Conservation (phyloP, 768 basidiomycete species). For the Boletellus ananiceps region DNA sequence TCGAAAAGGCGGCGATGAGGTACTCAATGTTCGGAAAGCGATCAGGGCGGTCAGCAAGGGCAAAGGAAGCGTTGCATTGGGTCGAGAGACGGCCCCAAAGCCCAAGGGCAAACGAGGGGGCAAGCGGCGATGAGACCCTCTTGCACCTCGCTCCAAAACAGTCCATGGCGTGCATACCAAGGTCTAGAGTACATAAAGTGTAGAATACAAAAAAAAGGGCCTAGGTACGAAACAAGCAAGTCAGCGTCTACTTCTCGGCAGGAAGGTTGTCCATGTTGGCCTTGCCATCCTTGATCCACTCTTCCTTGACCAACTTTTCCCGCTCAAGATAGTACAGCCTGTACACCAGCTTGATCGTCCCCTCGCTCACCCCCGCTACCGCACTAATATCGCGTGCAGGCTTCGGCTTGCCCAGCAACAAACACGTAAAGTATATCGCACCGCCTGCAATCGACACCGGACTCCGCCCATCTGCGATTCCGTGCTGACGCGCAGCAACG, state of each 20-base stretch:
- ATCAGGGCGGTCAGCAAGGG: conserved; percentile 72
- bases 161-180: no score
- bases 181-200: conserved; percentile 11
- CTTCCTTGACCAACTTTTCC: conserved; percentile 77
- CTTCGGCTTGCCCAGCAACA: conserved; percentile 70
- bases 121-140: conserved; percentile 14
- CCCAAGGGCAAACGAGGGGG: conserved; percentile 28
- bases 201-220: conserved; percentile 15
- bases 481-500: conserved; percentile 70
- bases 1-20: conserved; percentile 39
- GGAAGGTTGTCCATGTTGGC: conserved; percentile 40
- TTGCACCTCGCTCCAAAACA: no score
- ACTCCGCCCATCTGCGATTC: conserved; percentile 89
- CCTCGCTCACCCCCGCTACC: conserved; percentile 93
- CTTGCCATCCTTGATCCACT: conserved; percentile 81
- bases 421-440: conserved; percentile 90
- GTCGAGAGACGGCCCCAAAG: conserved; percentile 35
- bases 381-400: conserved; percentile 80
- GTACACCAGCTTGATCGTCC: conserved; percentile 91
- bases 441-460: conserved; percentile 99
- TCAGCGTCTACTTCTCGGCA: conserved; percentile 17
- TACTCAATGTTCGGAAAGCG: conserved; percentile 87
- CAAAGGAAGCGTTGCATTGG: conserved; percentile 56
- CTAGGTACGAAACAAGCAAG: conserved; percentile 8
- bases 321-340: conserved; percentile 67